Evolutionary conservation across 495 filamentous ascomycete genomes (phyloP), one percentile per base, ranked within the genome.

Genomic region (Xylaria grammica): DNA sequence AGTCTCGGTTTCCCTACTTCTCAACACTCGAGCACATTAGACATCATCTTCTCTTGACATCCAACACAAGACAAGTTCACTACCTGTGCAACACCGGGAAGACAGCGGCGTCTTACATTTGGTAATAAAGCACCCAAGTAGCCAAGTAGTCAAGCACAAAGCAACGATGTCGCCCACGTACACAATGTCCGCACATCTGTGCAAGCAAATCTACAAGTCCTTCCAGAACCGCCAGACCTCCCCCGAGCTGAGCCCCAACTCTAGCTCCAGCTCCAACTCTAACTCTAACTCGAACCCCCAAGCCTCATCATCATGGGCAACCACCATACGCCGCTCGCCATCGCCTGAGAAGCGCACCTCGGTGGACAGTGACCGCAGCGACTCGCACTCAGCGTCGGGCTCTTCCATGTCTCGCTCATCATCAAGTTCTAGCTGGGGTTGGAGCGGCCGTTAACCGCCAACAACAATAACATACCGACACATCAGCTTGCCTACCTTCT

Each of bases 171-270:
- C 80, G 59, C 81, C 81, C 55, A 82, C 81, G 15, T 79, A 83
- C 72, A 83, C 81, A 54, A 82, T 83, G 79, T 79, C 80, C 7
- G 80, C 80, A 70, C 81, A 83, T 60, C 68, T 83, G 69, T 82
- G 80, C 78, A 81, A 78, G 70, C 71, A 82, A 64, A 82, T 83
- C 69, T 77, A 76, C 74, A 72, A 76, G 36, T 82, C 81, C 5
- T 82, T 79, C 76, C 78, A 79, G 55, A 73, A 74, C 36, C 68
- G 72, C 38, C 71, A 77, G 57, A 69, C 73, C 4, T 75, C 78
- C 2, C 69, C 78, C 30, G 75, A 78, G 34, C 68, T 68, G 1
- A 54, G 46, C 36, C 34, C 36, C 48, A 72, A 48, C 63, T 61
- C n/a, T n/a, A n/a, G n/a, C n/a, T n/a, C n/a, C n/a, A n/a, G n/a